phyloP scores from a whole-genome alignment of 2,329 filamentous ascomycete genomes.

The Paecilomyces dactylethromorphus region DNA sequence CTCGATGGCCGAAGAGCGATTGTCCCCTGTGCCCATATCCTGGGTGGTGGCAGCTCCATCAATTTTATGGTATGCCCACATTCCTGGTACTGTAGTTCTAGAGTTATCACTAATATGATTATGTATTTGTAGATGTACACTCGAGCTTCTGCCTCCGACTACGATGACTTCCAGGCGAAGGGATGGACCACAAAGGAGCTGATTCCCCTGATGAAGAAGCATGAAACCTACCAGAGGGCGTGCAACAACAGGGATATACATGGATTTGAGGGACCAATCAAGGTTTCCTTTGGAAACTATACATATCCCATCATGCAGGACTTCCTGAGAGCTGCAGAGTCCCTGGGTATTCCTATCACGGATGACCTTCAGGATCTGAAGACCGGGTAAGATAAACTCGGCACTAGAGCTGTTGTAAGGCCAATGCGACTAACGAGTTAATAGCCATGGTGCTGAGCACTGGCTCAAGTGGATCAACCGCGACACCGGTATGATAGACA shows the following conservation, averaged over 20 bases:
- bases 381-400: slow-evolving; percentile 23
- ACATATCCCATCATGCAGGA: slow-evolving; percentile 78
- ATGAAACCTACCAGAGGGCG: slow-evolving; percentile 68
- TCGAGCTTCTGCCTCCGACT: slow-evolving; percentile 63
- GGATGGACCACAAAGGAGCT: slow-evolving; percentile 74
- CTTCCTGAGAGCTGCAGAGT: slow-evolving; percentile 66
- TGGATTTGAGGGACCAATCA: slow-evolving; percentile 73
- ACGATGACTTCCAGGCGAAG: slow-evolving; percentile 72
- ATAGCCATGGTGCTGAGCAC: slow-evolving; percentile 63
- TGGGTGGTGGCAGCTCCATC: slow-evolving; percentile 67
- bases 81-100: not conserved
- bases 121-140: slow-evolving; percentile 57
- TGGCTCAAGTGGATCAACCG: slow-evolving; percentile 84
- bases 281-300: slow-evolving; percentile 75
- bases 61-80: slow-evolving; percentile 60
- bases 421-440: not conserved
- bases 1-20: slow-evolving; percentile 64
- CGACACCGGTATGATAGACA: slow-evolving; percentile 39
- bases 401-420: not conserved
- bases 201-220: slow-evolving; percentile 70
- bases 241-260: slow-evolving; percentile 59
- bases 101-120: slow-evolving; percentile 2
- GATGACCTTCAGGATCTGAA: slow-evolving; percentile 69
- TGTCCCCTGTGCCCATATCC: slow-evolving; percentile 66
- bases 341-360: slow-evolving; percentile 66